These are phyloP conservation scores for Groenewaldozyma sp. DNA, from an alignment of 1,139 yeast genomes.

Conservation along the genomic window DNA sequence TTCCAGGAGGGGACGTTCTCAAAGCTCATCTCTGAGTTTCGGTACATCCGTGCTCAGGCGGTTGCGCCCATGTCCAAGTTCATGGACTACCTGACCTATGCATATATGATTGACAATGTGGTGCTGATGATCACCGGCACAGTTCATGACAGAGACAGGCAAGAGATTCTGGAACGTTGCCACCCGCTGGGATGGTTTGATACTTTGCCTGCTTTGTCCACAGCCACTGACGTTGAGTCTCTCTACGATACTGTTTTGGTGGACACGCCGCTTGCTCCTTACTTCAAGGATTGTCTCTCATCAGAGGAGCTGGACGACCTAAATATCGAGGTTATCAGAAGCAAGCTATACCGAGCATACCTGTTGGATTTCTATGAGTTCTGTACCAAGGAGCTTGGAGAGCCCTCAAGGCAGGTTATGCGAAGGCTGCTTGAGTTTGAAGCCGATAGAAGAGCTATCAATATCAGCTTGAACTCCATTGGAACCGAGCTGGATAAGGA, in stretches of 20 bases:
- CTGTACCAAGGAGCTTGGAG: conserved; percentile 45
- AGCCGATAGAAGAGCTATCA: conserved; percentile 91
- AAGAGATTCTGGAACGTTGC: conserved; percentile 79
- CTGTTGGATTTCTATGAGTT: conserved; percentile 77
- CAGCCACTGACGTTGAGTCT: conserved; percentile 89
- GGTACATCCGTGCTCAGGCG: conserved; percentile 76
- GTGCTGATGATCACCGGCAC: conserved; percentile 96
- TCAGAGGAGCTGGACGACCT: conserved; percentile 92
- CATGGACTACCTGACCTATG: conserved; percentile 85
- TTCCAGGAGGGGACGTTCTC: conserved; percentile 72
- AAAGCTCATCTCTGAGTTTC: conserved; percentile 74
- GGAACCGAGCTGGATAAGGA: conserved; percentile 67
- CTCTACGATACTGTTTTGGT: conserved; percentile 89
- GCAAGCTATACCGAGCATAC: conserved; percentile 84
- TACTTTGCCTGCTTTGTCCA: conserved; percentile 87
- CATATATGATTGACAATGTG: conserved; percentile 98
- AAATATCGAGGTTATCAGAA: conserved; percentile 90
- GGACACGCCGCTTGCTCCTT: conserved; percentile 96
- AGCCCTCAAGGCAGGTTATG: conserved; percentile 82
- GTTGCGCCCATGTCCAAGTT: conserved; percentile 71
- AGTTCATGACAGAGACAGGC: conserved; percentile 83
- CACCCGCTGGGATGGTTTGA: conserved; percentile 99
- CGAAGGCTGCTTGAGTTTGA: conserved; percentile 68
- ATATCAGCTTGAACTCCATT: conserved; percentile 82
- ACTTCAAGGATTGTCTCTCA: conserved; percentile 83